Conservation (phyloP, 1,139 yeast species). For the Candida freyschussii region DNA sequence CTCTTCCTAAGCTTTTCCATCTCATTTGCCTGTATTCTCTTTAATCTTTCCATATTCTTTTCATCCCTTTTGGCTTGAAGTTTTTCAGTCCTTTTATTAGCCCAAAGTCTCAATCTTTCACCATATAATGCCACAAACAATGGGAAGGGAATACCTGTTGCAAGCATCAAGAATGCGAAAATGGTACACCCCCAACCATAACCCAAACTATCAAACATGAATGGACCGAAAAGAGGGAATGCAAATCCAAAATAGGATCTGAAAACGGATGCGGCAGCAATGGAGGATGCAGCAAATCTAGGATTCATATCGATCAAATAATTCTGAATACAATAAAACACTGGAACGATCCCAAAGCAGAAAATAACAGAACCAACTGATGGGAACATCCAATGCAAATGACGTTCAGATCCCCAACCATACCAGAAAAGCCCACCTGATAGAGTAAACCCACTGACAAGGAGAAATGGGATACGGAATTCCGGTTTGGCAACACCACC, state of each 20-base stretch:
- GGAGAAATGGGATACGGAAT: conserved; percentile 43
- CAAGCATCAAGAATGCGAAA: conserved; percentile 50
- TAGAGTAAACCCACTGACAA: conserved; percentile 41
- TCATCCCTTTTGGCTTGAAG: conserved; percentile 40
- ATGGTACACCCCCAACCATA: conserved; percentile 68
- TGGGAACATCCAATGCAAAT: conserved; percentile 38
- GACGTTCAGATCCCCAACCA: conserved; percentile 57
- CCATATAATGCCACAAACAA: conserved; percentile 52
- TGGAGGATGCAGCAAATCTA: conserved; percentile 53
- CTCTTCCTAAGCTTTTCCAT: no score
- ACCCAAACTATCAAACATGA: conserved; percentile 41
- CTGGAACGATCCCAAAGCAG: conserved; percentile 42
- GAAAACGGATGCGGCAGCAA: conserved; percentile 61
- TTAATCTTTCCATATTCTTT: conserved; percentile 30
- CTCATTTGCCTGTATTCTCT: conserved; percentile 14
- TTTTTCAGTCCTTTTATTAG: conserved; percentile 40
- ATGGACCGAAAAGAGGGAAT: conserved; percentile 45
- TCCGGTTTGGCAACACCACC: conserved; percentile 56
- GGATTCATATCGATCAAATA: conserved; percentile 65
- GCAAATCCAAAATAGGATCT: conserved; percentile 54
- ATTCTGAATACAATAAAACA: conserved; percentile 55
- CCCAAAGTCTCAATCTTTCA: conserved; percentile 51
- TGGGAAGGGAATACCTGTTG: conserved; percentile 62
- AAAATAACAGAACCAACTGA: conserved; percentile 8
- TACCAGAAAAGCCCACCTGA: conserved; percentile 55